These are phyloP conservation scores for Penicillium digitatum DNA, from an alignment of 2,329 filamentous ascomycete species.

Conservation along the genomic window DNA sequence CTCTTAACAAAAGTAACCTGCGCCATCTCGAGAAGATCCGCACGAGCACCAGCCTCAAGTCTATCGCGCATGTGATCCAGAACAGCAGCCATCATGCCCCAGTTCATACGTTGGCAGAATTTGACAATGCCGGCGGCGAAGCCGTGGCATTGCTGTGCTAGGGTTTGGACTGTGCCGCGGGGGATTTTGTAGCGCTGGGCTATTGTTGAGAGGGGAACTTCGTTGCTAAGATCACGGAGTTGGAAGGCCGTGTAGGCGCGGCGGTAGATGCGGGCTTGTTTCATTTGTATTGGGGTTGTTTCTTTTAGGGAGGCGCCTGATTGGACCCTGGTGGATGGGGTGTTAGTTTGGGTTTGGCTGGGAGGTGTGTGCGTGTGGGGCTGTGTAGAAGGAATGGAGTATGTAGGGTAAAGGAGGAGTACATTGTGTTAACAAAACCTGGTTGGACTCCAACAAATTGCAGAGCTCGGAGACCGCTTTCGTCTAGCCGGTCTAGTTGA, in stretches of 20 bases:
- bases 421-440: slow-evolving; percentile 64
- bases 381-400: not conserved
- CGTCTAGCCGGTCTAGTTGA: slow-evolving; percentile 66
- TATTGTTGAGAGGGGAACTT: slow-evolving; percentile 66
- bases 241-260: slow-evolving; percentile 73
- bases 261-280: slow-evolving; percentile 61
- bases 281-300: slow-evolving; percentile 57
- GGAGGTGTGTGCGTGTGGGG: no score
- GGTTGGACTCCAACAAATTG: slow-evolving; percentile 66
- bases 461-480: slow-evolving; percentile 66
- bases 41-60: slow-evolving; percentile 65
- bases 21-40: slow-evolving; percentile 66
- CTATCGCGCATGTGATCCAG: slow-evolving; percentile 73
- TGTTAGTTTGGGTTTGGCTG: slow-evolving; percentile 4
- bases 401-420: slow-evolving; percentile 1
- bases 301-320: slow-evolving; percentile 61
- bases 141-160: slow-evolving; percentile 71
- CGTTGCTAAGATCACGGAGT: slow-evolving; percentile 74
- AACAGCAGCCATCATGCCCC: slow-evolving; percentile 67
- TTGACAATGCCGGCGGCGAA: slow-evolving; percentile 77
- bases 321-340: slow-evolving; percentile 53
- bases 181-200: slow-evolving; percentile 67
- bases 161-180: slow-evolving; percentile 65
- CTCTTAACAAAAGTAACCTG: slow-evolving; percentile 74
- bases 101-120: slow-evolving; percentile 73